A percentile compares a stretch with the other conserved stretches of the same genome.
Conservation (phyloP, 495 filamentous ascomycete species). For the Gamarada debralockiae region DNA sequence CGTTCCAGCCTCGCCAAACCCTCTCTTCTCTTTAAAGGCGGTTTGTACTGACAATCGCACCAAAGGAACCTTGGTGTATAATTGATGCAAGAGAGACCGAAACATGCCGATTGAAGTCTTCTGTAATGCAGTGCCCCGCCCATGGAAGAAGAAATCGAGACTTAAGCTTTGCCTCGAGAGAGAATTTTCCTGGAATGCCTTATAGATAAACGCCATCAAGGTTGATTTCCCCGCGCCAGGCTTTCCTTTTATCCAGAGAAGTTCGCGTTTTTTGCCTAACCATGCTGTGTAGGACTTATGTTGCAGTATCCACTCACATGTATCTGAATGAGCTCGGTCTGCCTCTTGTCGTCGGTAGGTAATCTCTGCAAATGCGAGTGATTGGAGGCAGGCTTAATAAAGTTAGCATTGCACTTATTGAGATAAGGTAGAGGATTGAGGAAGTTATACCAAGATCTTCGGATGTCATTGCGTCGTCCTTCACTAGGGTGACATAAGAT, state of each 20-base stretch:
- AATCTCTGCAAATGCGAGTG: conserved; percentile 28
- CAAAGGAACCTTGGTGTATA: conserved; percentile 21
- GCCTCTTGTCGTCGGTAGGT: conserved; percentile 21
- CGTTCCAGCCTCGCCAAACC: conserved; percentile 18
- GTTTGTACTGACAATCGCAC: not conserved
- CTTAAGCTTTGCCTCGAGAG: not conserved
- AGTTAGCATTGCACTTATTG: no score
- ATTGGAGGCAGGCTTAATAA: conserved; percentile 23
- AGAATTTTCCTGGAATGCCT: conserved; percentile 7
- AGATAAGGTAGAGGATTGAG: no score
- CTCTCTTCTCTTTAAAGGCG: conserved; percentile 10
- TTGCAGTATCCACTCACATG: conserved; percentile 35
- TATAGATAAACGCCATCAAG: conserved; percentile 27
- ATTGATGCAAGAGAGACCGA: conserved; percentile 34
- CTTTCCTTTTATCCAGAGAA: conserved; percentile 47
- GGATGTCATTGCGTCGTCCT: no score
- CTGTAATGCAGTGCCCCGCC: conserved; percentile 32
- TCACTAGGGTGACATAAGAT: no score
- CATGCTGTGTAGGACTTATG: conserved; percentile 31
- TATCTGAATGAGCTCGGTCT: conserved; percentile 14
- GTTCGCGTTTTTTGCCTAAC: conserved; percentile 23
- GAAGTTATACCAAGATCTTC: no score
- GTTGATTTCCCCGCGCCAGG: conserved; percentile 46
- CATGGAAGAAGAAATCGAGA: conserved; percentile 34
- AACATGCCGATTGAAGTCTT: conserved; percentile 31